These are phyloP conservation scores for Lactarius psammicola DNA, from an alignment of 768 basidiomycete genomes.

Conservation along the genomic window DNA sequence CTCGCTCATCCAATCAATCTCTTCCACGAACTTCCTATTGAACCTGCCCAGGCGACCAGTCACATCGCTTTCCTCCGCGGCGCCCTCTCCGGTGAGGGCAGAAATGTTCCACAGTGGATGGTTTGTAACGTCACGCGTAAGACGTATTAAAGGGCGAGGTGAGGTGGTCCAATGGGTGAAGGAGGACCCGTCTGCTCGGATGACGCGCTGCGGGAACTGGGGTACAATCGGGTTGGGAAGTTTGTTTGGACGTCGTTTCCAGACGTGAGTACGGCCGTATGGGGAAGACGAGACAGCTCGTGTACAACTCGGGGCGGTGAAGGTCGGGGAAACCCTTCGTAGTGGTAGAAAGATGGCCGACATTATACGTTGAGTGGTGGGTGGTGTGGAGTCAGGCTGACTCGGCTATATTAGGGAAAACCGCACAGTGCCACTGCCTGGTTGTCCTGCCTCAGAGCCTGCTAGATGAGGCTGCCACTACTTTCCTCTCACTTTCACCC, in stretches of 20 bases:
- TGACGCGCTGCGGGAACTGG: slow-evolving; percentile 80
- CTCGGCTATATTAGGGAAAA: neutral
- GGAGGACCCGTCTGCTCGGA: slow-evolving; percentile 85
- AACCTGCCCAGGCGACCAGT: slow-evolving; percentile 82
- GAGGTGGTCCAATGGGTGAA: slow-evolving; percentile 89
- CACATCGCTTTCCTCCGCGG: slow-evolving; percentile 66
- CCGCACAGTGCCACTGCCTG: neutral
- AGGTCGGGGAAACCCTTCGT: neutral
- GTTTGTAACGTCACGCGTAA: slow-evolving; percentile 87
- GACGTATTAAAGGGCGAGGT: slow-evolving; percentile 68
- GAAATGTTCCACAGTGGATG: slow-evolving; percentile 84
- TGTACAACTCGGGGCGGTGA: slow-evolving; percentile 6
- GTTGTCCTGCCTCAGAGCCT: neutral
- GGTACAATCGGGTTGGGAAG: slow-evolving; percentile 85
- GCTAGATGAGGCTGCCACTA: neutral
- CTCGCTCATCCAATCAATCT: slow-evolving; percentile 36
- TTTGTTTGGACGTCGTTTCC: slow-evolving; percentile 61
- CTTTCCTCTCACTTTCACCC: slow-evolving; percentile 6
- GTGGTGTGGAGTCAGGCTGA: neutral
- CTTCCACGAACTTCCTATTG: slow-evolving; percentile 65
- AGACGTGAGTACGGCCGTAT: slow-evolving; percentile 82
- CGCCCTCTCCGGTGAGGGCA: slow-evolving; percentile 41
- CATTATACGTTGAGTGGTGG: neutral
- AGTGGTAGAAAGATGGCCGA: slow-evolving; percentile 2
- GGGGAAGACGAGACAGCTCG: slow-evolving; percentile 66